These are phyloP conservation scores for Vitis rotundifolia DNA, from an alignment of 164 flowering plant species.

Conservation along the genomic window DNA sequence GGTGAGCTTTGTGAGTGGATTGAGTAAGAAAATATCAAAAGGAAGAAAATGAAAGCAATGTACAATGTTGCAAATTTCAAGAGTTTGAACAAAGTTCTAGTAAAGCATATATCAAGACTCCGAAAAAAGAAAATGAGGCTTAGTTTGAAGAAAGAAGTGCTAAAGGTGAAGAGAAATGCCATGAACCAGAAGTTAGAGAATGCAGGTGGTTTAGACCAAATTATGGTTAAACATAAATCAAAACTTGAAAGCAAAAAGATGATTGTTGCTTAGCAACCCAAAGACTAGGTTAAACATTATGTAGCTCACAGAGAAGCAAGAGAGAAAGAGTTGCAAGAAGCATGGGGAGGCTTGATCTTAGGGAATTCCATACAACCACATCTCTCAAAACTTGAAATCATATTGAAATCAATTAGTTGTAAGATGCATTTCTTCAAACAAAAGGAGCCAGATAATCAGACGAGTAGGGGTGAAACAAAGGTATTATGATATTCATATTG, in stretches of 20 bases:
- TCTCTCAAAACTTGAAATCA: slow-evolving; percentile 63
- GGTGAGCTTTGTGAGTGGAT: background rate
- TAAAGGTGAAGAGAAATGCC: slow-evolving; percentile 22
- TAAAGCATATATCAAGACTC: slow-evolving; percentile 69
- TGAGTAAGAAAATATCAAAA: slow-evolving; percentile 6
- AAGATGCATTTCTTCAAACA: no score
- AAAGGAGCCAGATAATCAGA: no score
- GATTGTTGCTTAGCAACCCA: slow-evolving; percentile 37
- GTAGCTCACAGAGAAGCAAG: slow-evolving; percentile 58
- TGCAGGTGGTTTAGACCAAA: slow-evolving; percentile 54
- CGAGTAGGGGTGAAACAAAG: no score
- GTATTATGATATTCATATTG: no score
- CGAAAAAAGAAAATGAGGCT: slow-evolving; percentile 37
- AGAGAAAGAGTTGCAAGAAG: slow-evolving; percentile 76
- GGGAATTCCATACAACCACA: slow-evolving; percentile 80
- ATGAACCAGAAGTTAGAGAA: slow-evolving; percentile 11
- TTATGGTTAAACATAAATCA: slow-evolving; percentile 64
- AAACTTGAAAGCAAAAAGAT: slow-evolving; percentile 67
- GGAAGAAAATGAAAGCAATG: no score
- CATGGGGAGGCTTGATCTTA: slow-evolving; percentile 90
- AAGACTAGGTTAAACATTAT: slow-evolving; percentile 20
- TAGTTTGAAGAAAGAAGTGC: slow-evolving; percentile 25
- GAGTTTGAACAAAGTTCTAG: slow-evolving; percentile 62
- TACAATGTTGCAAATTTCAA: no score
- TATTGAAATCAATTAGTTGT: no score